phyloP scores from a whole-genome alignment of 345 rosid species.

The Lenwebbia sp. region DNA sequence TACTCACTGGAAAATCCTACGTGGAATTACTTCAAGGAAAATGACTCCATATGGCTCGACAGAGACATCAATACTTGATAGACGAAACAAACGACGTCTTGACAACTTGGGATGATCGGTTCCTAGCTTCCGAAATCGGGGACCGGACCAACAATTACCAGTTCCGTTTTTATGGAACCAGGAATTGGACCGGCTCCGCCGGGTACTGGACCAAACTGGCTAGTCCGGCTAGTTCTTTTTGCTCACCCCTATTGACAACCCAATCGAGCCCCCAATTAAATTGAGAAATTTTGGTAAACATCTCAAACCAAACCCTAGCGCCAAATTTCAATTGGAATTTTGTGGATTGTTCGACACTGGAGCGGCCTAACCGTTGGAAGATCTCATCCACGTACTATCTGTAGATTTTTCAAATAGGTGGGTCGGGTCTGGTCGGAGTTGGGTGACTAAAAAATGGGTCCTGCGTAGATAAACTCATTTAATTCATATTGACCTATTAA shows the following conservation, averaged over 20 bases:
- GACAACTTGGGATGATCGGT: background rate
- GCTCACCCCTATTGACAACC: too few species aligned
- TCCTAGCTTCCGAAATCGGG: too few species aligned
- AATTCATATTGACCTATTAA: background rate
- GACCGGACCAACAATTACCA: too few species aligned
- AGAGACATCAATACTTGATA: background rate
- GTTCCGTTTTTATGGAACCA: too few species aligned
- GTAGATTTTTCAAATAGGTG: background rate
- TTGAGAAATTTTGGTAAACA: background rate
- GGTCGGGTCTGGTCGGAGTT: background rate
- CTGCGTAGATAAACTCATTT: background rate
- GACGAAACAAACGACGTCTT: background rate
- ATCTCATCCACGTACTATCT: background rate
- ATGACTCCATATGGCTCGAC: background rate
- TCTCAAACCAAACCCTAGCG: background rate
- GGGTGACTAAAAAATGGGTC: background rate
- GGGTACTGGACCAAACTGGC: too few species aligned
- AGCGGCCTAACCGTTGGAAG: background rate
- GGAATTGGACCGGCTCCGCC: too few species aligned
- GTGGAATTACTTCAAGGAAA: background rate
- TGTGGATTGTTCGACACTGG: background rate
- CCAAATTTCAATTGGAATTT: background rate
- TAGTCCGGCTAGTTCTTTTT: too few species aligned
- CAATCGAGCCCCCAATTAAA: background rate
- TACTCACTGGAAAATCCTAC: background rate